phyloP scores from a whole-genome alignment of 2,329 filamentous ascomycete species.

The Mycogone perniciosa region DNA sequence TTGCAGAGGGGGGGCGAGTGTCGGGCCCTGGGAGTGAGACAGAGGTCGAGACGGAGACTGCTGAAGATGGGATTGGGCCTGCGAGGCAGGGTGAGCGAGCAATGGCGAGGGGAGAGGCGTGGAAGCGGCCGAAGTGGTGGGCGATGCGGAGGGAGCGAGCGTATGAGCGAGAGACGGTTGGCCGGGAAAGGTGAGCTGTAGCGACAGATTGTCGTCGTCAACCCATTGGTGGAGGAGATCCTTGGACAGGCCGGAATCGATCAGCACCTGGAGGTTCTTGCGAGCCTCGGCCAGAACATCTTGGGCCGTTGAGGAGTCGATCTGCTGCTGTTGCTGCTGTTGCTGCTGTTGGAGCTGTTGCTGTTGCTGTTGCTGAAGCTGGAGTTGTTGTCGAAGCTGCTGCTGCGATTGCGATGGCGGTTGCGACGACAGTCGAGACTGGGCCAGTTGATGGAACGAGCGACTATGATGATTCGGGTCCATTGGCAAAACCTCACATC shows the following conservation, averaged over 20 bases:
- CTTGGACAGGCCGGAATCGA: conserved; percentile 39
- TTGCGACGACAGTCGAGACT: conserved; percentile 4
- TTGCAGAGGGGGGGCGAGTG: conserved; percentile 22
- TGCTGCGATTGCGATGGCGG: conserved; percentile 10
- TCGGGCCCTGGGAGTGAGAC: conserved; percentile 9
- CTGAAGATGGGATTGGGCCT: conserved; percentile 9
- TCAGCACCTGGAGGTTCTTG: conserved; percentile 40
- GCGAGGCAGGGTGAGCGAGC: conserved; percentile 7
- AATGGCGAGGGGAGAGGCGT: conserved; percentile 14
- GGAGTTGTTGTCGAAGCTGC: conserved; percentile 5
- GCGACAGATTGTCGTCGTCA: conserved; percentile 32
- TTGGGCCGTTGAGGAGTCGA: conserved; percentile 31
- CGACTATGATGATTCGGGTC: conserved; percentile 25
- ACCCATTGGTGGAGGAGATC: conserved; percentile 37
- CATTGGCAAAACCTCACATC: conserved; percentile 26
- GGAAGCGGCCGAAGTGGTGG: conserved; percentile 11
- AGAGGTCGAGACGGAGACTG: conserved; percentile 15
- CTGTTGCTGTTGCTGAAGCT: conserved; percentile 13
- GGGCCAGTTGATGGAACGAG: conserved; percentile 17
- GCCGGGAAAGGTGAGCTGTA: conserved; percentile 23
- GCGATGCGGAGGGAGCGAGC: conserved; percentile 1
- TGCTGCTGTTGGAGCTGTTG: conserved; percentile 16
- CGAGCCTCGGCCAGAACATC: conserved; percentile 40
- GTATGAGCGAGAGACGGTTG: conserved; percentile 5
- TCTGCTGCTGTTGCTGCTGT: conserved; percentile 20